Conservation (phyloP, 306 rosid genomes). For the Glycyrrhiza uralensis region DNA sequence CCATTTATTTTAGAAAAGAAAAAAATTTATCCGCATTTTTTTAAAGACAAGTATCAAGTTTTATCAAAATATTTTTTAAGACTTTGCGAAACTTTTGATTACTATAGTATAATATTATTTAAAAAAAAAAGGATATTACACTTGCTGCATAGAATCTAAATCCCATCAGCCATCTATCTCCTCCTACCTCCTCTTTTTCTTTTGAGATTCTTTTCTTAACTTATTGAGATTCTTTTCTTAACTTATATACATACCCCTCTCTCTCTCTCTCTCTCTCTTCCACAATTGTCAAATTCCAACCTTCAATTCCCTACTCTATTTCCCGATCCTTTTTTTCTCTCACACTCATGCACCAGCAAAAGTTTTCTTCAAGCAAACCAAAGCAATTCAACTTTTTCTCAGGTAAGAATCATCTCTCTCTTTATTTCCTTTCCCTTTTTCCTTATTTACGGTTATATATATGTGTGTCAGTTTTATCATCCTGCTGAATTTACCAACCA, state of each 20-base stretch:
- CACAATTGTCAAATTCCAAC: conserved; percentile 18
- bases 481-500: background rate
- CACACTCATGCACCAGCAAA: background rate
- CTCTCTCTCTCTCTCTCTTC: conserved; percentile 6
- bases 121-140: too few species aligned
- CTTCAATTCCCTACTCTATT: background rate
- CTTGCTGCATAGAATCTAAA: too few species aligned
- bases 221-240: too few species aligned
- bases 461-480: background rate
- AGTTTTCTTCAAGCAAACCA: conserved; percentile 28
- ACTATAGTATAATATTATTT: too few species aligned
- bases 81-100: too few species aligned
- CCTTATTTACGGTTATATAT: background rate
- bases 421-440: background rate
- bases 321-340: background rate
- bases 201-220: background rate
- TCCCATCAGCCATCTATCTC: background rate
- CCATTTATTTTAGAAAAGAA: too few species aligned
- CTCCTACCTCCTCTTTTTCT: background rate
- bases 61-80: too few species aligned
- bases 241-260: conserved; percentile 6
- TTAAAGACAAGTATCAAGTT: too few species aligned
- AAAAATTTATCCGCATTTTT: too few species aligned
- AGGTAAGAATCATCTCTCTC: conserved; percentile 42
- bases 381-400: conserved; percentile 31